Conservation (phyloP, 2,329 filamentous ascomycete genomes). For the Diplocarpon rosae region DNA sequence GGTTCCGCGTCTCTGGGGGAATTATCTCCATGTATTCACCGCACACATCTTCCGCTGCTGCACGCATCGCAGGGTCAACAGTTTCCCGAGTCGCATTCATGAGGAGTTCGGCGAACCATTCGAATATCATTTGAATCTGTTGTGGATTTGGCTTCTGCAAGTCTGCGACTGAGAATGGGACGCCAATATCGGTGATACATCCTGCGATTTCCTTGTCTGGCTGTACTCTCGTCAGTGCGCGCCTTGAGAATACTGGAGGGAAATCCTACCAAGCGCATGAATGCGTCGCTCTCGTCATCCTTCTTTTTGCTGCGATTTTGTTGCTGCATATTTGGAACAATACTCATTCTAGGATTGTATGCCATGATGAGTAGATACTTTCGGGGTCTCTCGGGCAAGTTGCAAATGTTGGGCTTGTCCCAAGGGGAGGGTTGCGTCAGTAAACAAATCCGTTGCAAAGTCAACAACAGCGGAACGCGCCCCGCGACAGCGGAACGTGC, state of each 20-base stretch:
- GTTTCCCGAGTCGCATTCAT: constrained; percentile 90
- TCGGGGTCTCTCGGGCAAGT: neutral
- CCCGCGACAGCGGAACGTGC: neutral
- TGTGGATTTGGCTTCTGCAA: constrained; percentile 88
- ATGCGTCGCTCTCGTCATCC: constrained; percentile 44
- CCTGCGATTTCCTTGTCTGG: constrained; percentile 76
- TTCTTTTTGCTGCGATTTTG: constrained; percentile 39
- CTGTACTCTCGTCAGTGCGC: constrained; percentile 15
- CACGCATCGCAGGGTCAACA: constrained; percentile 89
- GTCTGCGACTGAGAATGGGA: constrained; percentile 76
- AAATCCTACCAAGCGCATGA: constrained; percentile 42
- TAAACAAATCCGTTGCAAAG: constrained; percentile 8
- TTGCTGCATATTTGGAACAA: constrained; percentile 36
- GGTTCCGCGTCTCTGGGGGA: constrained; percentile 76
- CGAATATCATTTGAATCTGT: constrained; percentile 94
- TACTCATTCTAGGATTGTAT: constrained; percentile 41
- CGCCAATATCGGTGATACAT: constrained; percentile 94
- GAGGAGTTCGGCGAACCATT: constrained; percentile 91
- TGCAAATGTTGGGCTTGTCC: constrained; percentile 1
- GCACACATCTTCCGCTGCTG: constrained; percentile 77
- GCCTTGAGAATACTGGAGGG: neutral
- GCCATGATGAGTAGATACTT: constrained; percentile 29
- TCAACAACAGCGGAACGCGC: constrained; percentile 5
- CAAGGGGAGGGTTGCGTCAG: constrained; percentile 1
- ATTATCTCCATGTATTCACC: constrained; percentile 76